A percentile compares a stretch with the other conserved stretches of the same genome.
Evolutionary conservation across 306 rosid genomes (phyloP).

Genomic region (Vigna nakashimae): DNA sequence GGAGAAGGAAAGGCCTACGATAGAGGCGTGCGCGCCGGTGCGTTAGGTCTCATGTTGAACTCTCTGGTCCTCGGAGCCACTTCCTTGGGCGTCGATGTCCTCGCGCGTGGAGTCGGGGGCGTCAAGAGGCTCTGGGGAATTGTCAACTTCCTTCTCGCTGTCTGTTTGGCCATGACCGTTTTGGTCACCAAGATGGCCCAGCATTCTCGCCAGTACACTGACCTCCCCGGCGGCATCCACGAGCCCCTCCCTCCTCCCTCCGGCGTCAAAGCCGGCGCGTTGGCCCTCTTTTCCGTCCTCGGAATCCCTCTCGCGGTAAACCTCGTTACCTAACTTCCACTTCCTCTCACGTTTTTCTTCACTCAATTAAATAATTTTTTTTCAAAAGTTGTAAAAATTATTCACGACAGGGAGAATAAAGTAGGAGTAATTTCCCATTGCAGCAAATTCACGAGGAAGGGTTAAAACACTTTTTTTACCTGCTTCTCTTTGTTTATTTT

Average conservation of each 20-base stretch:
- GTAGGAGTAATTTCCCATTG: neutral
- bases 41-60: slow-evolving; percentile 82
- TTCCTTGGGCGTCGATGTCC: slow-evolving; percentile 59
- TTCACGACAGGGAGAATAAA: neutral
- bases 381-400: no score
- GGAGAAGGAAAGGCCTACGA: slow-evolving; percentile 57
- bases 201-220: slow-evolving; percentile 29
- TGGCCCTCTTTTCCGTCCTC: slow-evolving; percentile 68
- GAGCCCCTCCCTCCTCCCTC: slow-evolving; percentile 52
- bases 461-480: slow-evolving; percentile 35
- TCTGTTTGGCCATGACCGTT: slow-evolving; percentile 59
- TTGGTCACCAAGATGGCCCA: slow-evolving; percentile 72
- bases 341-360: no score
- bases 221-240: neutral
- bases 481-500: neutral
- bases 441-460: neutral
- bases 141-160: slow-evolving; percentile 71
- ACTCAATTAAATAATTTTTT: neutral
- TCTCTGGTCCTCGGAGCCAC: slow-evolving; percentile 67
- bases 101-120: slow-evolving; percentile 72
- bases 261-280: slow-evolving; percentile 63
- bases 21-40: slow-evolving; percentile 73
- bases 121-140: slow-evolving; percentile 78
- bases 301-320: slow-evolving; percentile 72
- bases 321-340: neutral